phyloP scores from a whole-genome alignment of 805 yeast species.

The Saccharomycopsis guyanensis region DNA sequence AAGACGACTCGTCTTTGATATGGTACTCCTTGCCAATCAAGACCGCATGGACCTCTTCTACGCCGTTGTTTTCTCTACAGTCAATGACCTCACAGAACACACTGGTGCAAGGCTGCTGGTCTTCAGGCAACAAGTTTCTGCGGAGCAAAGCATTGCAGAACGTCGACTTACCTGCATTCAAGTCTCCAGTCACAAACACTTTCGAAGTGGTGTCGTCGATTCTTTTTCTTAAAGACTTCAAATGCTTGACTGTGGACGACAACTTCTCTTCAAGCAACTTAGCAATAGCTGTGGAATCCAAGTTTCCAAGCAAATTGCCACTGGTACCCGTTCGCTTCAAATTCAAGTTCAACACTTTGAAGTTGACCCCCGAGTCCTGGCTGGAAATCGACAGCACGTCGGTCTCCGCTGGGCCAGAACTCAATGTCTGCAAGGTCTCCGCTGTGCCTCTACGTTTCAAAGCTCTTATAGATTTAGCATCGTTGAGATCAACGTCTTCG shows the following conservation, averaged over 20 bases:
- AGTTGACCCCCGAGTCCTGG: slow-evolving; percentile 28
- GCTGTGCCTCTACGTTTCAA: slow-evolving; percentile 22
- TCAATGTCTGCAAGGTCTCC: slow-evolving; percentile 26
- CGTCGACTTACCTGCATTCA: slow-evolving; percentile 93
- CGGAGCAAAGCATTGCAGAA: slow-evolving; percentile 86
- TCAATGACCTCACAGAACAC: slow-evolving; percentile 94
- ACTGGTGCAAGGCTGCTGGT: slow-evolving; percentile 95
- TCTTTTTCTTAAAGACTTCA: slow-evolving; percentile 66
- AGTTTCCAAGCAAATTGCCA: slow-evolving; percentile 38
- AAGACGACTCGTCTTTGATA: slow-evolving; percentile 56
- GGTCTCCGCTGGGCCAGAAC: neutral
- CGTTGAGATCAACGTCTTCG: slow-evolving; percentile 27
- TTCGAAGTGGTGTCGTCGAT: slow-evolving; percentile 89
- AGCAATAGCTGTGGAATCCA: slow-evolving; percentile 65
- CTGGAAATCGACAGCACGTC: slow-evolving; percentile 18
- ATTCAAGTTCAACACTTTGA: slow-evolving; percentile 57
- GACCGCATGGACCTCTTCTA: slow-evolving; percentile 93
- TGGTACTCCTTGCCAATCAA: slow-evolving; percentile 46
- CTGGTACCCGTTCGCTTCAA: slow-evolving; percentile 41
- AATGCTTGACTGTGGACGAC: slow-evolving; percentile 55
- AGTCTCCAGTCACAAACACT: slow-evolving; percentile 93
- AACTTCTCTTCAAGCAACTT: slow-evolving; percentile 64
- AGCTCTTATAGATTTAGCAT: slow-evolving; percentile 23
- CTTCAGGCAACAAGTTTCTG: slow-evolving; percentile 79
- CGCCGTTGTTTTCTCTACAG: slow-evolving; percentile 60